phyloP scores from a whole-genome alignment of 1,284 basidiomycete genomes.

The Cryptococcus hybrid region DNA sequence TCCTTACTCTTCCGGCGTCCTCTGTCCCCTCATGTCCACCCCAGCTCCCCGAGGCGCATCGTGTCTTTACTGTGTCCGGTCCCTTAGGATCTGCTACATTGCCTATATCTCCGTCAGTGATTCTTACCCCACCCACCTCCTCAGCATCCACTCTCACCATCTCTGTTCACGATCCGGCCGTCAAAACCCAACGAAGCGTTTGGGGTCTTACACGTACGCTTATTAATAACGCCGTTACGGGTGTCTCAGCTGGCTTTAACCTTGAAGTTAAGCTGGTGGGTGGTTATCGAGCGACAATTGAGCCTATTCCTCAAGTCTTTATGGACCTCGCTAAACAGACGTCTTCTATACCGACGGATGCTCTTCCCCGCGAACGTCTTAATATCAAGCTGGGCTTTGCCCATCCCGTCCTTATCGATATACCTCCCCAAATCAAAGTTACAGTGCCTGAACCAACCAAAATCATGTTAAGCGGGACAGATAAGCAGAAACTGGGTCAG shows the following conservation, averaged over 20 bases:
- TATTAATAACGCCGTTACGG: constrained; percentile 82
- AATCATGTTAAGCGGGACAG: constrained; percentile 55
- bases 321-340: constrained; percentile 33
- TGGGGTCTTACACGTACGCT: constrained; percentile 93
- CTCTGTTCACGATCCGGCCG: constrained; percentile 66
- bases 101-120: constrained; percentile 64
- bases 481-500: constrained; percentile 67
- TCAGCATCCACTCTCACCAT: constrained; percentile 46
- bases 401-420: constrained; percentile 77
- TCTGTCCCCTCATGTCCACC: constrained; percentile 30
- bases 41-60: constrained; percentile 20
- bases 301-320: constrained; percentile 66
- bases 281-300: constrained; percentile 85
- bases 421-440: constrained; percentile 75
- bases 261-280: constrained; percentile 86
- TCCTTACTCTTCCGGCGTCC: constrained; percentile 53
- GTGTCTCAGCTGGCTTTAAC: constrained; percentile 84
- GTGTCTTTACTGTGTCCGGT: constrained; percentile 58
- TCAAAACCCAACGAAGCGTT: constrained; percentile 77
- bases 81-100: constrained; percentile 72
- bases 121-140: constrained; percentile 35
- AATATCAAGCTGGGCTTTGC: constrained; percentile 91
- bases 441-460: constrained; percentile 53
- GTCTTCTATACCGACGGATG: constrained; percentile 24
- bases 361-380: constrained; percentile 50